A percentile compares a stretch with the other conserved stretches of the same genome.
Conservation (phyloP, 2,329 filamentous ascomycete species). For the Sclerotinia sclerotiorum region DNA sequence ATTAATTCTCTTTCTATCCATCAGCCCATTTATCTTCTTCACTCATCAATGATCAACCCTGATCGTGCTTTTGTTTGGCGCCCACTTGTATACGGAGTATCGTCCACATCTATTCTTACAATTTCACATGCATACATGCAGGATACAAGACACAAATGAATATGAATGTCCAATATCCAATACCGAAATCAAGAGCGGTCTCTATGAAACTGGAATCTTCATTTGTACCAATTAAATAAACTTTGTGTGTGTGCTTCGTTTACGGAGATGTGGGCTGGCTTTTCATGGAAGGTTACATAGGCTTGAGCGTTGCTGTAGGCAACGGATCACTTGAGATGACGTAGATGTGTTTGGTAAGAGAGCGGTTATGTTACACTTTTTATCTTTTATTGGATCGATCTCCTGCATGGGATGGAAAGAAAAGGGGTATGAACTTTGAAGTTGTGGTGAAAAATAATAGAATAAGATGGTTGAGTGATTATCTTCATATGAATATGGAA, state of each 20-base stretch:
- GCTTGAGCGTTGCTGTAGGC: conserved; percentile 1
- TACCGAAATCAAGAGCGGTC: background rate
- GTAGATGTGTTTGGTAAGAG: background rate
- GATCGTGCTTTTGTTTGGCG: background rate
- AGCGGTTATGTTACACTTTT: background rate
- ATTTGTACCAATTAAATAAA: too few relatives aligned
- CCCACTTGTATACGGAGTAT: background rate
- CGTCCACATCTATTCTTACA: background rate
- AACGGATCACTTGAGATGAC: background rate
- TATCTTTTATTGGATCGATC: background rate
- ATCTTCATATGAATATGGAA: background rate
- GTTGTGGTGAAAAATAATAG: background rate
- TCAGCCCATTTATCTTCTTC: background rate
- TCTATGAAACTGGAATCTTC: background rate
- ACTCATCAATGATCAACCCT: background rate
- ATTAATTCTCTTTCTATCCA: conserved; percentile 6
- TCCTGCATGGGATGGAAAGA: too few relatives aligned
- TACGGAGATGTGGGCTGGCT: background rate
- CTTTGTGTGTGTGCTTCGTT: background rate
- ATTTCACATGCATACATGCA: background rate
- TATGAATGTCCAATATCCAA: too few relatives aligned
- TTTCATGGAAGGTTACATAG: background rate
- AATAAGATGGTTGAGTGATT: background rate
- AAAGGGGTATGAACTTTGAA: background rate
- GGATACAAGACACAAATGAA: background rate